Conservation (phyloP, 148 eudicot genomes). For the Vaccinium darrowii region DNA sequence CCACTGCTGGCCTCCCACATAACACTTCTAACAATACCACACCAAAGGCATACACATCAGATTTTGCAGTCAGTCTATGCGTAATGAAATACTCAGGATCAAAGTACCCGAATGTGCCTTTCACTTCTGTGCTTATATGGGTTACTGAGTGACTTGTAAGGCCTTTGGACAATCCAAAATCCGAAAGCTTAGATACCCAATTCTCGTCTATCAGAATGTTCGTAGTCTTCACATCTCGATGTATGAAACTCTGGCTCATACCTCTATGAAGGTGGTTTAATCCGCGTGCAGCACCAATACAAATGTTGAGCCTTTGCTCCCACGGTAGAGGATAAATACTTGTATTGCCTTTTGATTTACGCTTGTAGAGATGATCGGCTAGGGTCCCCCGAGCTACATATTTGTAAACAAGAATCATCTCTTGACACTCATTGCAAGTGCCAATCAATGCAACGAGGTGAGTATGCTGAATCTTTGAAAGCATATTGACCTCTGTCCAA, state of each 20-base stretch:
- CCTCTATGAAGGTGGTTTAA: background rate
- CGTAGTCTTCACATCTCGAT: constrained; percentile 5
- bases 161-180: background rate
- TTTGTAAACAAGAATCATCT: background rate
- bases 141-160: background rate
- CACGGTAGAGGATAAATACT: background rate
- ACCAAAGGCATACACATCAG: constrained; percentile 3
- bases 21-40: background rate
- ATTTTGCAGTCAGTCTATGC: background rate
- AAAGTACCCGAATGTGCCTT: background rate
- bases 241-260: background rate
- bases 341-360: background rate
- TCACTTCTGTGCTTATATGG: background rate
- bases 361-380: background rate
- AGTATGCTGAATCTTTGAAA: background rate
- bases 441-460: background rate
- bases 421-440: background rate
- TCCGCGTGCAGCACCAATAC: background rate
- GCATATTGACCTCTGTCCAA: background rate
- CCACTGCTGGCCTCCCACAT: background rate
- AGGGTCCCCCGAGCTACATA: background rate
- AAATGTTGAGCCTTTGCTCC: background rate
- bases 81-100: background rate
- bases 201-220: background rate
- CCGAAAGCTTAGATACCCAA: constrained; percentile 18